Evolutionary conservation across 345 rosid species (phyloP), one percentile per base, ranked within the genome.

Genomic region (Physaria fendleri): DNA sequence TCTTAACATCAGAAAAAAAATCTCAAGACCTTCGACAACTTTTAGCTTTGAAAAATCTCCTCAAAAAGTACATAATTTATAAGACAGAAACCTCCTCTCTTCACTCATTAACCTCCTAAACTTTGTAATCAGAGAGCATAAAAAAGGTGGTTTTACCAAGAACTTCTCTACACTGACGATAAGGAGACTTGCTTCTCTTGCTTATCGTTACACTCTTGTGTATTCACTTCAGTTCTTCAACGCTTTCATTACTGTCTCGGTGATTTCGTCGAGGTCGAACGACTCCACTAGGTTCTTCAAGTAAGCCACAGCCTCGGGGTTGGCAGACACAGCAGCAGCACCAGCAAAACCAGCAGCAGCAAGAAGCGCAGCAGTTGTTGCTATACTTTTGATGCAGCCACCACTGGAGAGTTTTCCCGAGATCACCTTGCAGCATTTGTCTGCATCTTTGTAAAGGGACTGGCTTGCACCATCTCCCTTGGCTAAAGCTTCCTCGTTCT

Each of bases 401-500:
- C 85, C 76, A 2, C 72, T 64, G 3, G 86, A 75, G 29, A 79
- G 61, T 46, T 64, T 78, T 15, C 79, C 78, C 15, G 54, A 45
- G 27, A 87, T 24, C 45, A 35, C 53, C 62, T 78, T 87, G 66
- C 86, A 80, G 50, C 71, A 73, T 66, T 74, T 82, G 62, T 87
- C 84, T 5, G 83, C 79, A 13, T 74, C 82, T 61, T 30, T 66
- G 72, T 43, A 60, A 33, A 74, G 73, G 24, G 81, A 48, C 7
- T 68, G 74, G 22, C 3, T 60, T 22, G 67, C 60, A 4, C 58
- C 77, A 39, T 66, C 79, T 10, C 62, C 73, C 2, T 43, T 52
- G 10, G 56, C 74, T 40, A 77, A 59, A 46, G 74, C 84, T 59
- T 78, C 77, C 71, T 87, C 84, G 47, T 84, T 87, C 90, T 84